Percentiles rank a stretch among this genome's conserved stretches.
phyloP scores from a whole-genome alignment of 2,329 filamentous ascomycete genomes.

The Drechslerella stenobrocha region DNA sequence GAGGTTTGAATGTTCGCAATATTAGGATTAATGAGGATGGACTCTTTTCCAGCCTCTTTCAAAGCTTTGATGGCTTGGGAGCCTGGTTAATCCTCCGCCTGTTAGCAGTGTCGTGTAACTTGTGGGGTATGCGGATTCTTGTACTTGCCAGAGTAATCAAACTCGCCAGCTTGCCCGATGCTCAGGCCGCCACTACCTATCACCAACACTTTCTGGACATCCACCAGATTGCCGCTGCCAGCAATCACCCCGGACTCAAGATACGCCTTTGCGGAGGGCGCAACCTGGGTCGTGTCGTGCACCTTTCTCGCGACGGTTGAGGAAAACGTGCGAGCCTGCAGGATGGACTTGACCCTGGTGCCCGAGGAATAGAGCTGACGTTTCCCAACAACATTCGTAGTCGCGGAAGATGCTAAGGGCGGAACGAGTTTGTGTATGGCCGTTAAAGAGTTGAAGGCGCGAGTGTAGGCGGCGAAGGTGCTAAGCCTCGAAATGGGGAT shows the following conservation, averaged over 20 bases:
- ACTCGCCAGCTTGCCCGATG: constrained; percentile 97
- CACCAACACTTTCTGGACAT: constrained; percentile 96
- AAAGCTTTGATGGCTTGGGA: constrained; percentile 95
- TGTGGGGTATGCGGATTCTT: too few species aligned
- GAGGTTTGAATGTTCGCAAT: constrained; percentile 98
- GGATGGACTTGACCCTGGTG: constrained; percentile 39
- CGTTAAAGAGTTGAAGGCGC: constrained; percentile 46
- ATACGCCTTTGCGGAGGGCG: constrained; percentile 69
- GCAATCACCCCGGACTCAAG: constrained; percentile 85
- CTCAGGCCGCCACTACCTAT: constrained; percentile 93
- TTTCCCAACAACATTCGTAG: constrained; percentile 45
- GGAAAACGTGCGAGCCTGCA: constrained; percentile 48
- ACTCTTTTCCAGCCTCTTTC: constrained; percentile 89
- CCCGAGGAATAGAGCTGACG: constrained; percentile 16
- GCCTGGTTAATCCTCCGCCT: too few species aligned
- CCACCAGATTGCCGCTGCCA: constrained; percentile 72
- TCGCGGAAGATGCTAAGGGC: constrained; percentile 46
- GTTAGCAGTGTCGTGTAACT: too few species aligned
- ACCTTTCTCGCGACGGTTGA: constrained; percentile 47
- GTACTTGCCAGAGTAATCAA: constrained; percentile 88
- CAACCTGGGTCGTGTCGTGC: constrained; percentile 35
- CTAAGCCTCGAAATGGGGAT: constrained; percentile 47
- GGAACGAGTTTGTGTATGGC: constrained; percentile 44
- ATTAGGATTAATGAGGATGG: constrained; percentile 95
- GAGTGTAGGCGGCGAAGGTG: constrained; percentile 48